Conservation (phyloP, 2,329 filamentous ascomycete species). For the Mycocentrospora acerina region DNA sequence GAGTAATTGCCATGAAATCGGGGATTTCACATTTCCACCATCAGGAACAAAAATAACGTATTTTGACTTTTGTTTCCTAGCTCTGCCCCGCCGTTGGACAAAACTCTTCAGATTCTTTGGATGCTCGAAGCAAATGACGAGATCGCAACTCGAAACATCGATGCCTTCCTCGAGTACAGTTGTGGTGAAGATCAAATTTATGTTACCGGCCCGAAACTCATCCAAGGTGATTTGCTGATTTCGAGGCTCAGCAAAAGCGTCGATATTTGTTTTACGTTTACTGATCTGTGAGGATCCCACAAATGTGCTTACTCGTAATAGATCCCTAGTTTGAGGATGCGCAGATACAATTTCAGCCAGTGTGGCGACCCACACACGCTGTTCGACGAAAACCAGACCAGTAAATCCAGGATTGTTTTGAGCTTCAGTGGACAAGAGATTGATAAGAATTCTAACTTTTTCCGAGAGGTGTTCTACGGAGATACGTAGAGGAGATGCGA, state of each 20-base stretch:
- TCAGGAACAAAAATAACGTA: constrained; percentile 55
- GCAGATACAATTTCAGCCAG: constrained; percentile 41
- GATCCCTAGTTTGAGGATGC: constrained; percentile 32
- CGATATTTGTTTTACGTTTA: constrained; percentile 50
- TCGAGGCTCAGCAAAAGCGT: constrained; percentile 50
- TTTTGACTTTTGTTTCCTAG: constrained; percentile 58
- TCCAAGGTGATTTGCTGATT: constrained; percentile 55
- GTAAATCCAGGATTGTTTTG: constrained; percentile 30
- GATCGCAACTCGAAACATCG: constrained; percentile 63
- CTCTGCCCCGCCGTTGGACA: constrained; percentile 65
- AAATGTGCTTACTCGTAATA: constrained; percentile 51
- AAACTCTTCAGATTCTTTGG: constrained; percentile 65
- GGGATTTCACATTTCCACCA: constrained; percentile 24
- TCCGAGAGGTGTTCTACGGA: constrained; percentile 27
- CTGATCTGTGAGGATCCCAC: constrained; percentile 52
- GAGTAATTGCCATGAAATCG: constrained; percentile 62
- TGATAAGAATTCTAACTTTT: constrained; percentile 41
- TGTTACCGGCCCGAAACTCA: constrained; percentile 55
- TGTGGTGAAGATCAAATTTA: constrained; percentile 61
- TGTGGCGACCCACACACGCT: constrained; percentile 47
- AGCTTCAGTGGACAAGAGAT: constrained; percentile 40
- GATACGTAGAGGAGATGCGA: constrained; percentile 2
- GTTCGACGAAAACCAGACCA: constrained; percentile 51
- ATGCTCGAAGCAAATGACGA: constrained; percentile 65
- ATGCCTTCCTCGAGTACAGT: constrained; percentile 63